Conservation (phyloP, 352 stramenopile genomes). For the Globisporangium apiculatum region DNA sequence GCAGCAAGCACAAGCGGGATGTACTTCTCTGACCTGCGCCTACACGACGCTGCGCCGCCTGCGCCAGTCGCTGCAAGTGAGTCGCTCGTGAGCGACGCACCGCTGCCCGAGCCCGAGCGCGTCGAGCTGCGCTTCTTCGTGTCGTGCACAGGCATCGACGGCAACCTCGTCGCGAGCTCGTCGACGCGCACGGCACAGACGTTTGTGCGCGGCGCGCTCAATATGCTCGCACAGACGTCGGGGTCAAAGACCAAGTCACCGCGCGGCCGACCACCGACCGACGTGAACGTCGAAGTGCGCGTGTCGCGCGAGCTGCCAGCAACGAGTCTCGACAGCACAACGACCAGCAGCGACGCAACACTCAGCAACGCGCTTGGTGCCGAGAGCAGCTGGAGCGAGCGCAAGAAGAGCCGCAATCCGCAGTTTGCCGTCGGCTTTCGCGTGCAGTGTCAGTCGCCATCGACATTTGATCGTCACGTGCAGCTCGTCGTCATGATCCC, state of each 20-base stretch:
- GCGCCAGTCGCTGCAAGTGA: not conserved
- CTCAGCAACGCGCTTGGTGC: conserved; percentile 22
- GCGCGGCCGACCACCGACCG: conserved; percentile 37
- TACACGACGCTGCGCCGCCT: conserved; percentile 4
- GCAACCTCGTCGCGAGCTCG: conserved; percentile 34
- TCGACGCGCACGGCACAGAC: conserved; percentile 57
- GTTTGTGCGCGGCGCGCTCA: conserved; percentile 65
- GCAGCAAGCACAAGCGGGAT: not conserved
- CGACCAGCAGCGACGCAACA: not conserved
- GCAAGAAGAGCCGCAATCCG: conserved; percentile 49
- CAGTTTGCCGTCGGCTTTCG: conserved; percentile 65
- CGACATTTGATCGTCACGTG: conserved; percentile 54
- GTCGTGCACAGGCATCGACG: conserved; percentile 53
- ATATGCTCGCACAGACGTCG: conserved; percentile 46
- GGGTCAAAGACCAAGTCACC: conserved; percentile 28
- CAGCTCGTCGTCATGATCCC: conserved; percentile 77
- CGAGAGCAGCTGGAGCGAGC: conserved; percentile 71
- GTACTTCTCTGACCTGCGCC: conserved; percentile 12
- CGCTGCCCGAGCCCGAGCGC: conserved; percentile 7
- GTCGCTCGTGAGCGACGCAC: not conserved
- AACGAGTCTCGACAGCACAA: not conserved
- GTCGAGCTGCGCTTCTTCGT: conserved; percentile 66
- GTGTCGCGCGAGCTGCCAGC: conserved; percentile 39
- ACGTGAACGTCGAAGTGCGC: conserved; percentile 67
- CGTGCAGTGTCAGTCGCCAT: conserved; percentile 36